These are phyloP conservation scores for Clarireedia homoeocarpa DNA, from an alignment of 2,329 filamentous ascomycete species.

Conservation along the genomic window DNA sequence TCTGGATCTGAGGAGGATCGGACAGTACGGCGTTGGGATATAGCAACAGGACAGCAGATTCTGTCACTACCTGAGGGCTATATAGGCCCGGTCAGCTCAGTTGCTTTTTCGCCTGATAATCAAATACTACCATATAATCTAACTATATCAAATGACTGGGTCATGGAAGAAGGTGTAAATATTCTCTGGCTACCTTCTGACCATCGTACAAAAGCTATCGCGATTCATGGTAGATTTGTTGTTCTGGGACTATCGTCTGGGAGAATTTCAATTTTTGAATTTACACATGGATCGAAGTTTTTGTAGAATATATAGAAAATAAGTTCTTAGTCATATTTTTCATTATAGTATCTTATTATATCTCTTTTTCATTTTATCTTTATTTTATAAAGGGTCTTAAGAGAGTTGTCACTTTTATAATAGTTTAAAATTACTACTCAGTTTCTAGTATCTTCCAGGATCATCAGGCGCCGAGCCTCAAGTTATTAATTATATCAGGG, in stretches of 20 bases:
- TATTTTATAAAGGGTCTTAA: too few relatives aligned
- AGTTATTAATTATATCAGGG: too few relatives aligned
- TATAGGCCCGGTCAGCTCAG: background rate
- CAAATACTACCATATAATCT: background rate
- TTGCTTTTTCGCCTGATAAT: constrained; percentile 10
- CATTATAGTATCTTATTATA: too few relatives aligned
- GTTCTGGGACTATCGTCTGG: background rate
- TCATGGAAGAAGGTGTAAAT: background rate
- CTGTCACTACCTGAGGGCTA: constrained; percentile 66
- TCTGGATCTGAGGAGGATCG: too few relatives aligned
- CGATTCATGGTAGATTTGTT: too few relatives aligned
- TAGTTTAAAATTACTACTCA: too few relatives aligned
- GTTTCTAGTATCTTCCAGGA: too few relatives aligned
- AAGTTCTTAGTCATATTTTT: too few relatives aligned
- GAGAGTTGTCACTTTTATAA: too few relatives aligned
- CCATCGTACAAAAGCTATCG: background rate
- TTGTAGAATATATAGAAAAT: too few relatives aligned
- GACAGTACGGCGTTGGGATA: constrained; percentile 51
- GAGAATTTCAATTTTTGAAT: background rate
- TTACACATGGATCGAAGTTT: background rate
- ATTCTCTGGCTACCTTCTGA: background rate
- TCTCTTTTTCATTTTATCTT: too few relatives aligned
- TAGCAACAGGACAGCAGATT: constrained; percentile 28
- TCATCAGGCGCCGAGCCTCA: too few relatives aligned
- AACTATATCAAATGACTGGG: background rate